Evolutionary conservation across 2,329 filamentous ascomycete genomes (phyloP).

Genomic region (Aspergillus udagawae): DNA sequence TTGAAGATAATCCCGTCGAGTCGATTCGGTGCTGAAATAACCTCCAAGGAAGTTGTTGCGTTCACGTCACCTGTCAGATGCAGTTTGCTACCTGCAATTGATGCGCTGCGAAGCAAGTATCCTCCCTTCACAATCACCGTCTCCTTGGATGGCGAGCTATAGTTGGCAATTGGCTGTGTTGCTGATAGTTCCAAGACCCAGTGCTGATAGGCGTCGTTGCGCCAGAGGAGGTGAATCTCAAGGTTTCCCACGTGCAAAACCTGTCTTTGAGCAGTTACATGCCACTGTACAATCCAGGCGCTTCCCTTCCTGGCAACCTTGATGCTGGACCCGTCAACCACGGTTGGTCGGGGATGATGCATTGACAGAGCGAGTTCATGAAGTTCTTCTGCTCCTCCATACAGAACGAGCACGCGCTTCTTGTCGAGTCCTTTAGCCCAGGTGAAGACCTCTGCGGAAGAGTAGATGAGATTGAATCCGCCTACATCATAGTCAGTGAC

Average conservation of each 20-base stretch:
- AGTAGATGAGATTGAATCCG: conserved; percentile 40
- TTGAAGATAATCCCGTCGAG: conserved; percentile 60
- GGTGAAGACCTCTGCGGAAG: conserved; percentile 43
- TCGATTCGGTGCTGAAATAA: conserved; percentile 56
- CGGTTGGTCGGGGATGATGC: neutral
- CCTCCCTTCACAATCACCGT: conserved; percentile 39
- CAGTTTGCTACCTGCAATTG: conserved; percentile 52
- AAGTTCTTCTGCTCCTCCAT: conserved; percentile 37
- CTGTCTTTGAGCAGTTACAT: conserved; percentile 18
- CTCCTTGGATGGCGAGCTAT: conserved; percentile 21
- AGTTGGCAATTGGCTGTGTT: conserved; percentile 29
- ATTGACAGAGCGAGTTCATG: conserved; percentile 38
- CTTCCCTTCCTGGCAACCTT: conserved; percentile 32
- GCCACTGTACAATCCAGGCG: conserved; percentile 26
- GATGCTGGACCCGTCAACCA: conserved; percentile 11
- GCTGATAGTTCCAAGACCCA: conserved; percentile 26
- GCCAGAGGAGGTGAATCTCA: neutral
- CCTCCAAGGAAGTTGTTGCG: conserved; percentile 61
- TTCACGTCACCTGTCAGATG: conserved; percentile 69
- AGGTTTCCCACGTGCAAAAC: conserved; percentile 40
- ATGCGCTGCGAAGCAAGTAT: conserved; percentile 46
- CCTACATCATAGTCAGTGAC: conserved; percentile 40
- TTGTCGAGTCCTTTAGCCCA: conserved; percentile 57
- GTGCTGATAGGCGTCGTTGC: conserved; percentile 36
- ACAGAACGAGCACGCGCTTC: conserved; percentile 43